Evolutionary conservation across 2,329 filamentous ascomycete species (phyloP).

Genomic region (Zopfia rhizophila): DNA sequence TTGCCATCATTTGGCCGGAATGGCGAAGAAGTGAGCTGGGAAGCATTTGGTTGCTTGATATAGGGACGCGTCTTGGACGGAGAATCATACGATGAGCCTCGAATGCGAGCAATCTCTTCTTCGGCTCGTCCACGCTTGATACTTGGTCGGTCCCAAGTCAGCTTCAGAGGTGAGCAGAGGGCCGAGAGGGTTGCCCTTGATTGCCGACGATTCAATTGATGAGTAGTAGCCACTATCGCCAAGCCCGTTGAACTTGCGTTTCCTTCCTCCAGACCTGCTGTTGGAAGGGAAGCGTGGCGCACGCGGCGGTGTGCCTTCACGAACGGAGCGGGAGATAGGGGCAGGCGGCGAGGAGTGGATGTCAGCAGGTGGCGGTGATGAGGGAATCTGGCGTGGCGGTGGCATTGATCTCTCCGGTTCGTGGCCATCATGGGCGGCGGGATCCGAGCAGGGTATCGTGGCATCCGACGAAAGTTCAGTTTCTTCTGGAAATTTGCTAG

Average conservation of each 20-base stretch:
- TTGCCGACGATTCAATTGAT: slow-evolving; percentile 89
- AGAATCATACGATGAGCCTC: slow-evolving; percentile 92
- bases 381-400: slow-evolving; percentile 63
- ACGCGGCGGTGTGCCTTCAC: slow-evolving; percentile 81
- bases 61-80: slow-evolving; percentile 76
- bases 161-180: slow-evolving; percentile 78
- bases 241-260: slow-evolving; percentile 81
- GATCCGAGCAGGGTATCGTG: slow-evolving; percentile 63
- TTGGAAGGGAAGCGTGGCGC: slow-evolving; percentile 69
- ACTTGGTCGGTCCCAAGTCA: slow-evolving; percentile 76
- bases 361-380: slow-evolving; percentile 74
- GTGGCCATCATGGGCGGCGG: slow-evolving; percentile 59
- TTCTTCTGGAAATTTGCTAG: slow-evolving; percentile 62
- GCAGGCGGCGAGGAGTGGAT: slow-evolving; percentile 96
- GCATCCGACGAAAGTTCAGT: slow-evolving; percentile 62
- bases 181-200: slow-evolving; percentile 73
- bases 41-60: slow-evolving; percentile 56
- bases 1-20: slow-evolving; percentile 48
- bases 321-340: slow-evolving; percentile 70
- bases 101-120: slow-evolving; percentile 92
- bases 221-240: slow-evolving; percentile 98
- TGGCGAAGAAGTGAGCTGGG: slow-evolving; percentile 54
- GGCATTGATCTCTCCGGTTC: slow-evolving; percentile 54
- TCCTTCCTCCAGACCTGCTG: slow-evolving; percentile 74
- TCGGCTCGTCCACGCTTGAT: slow-evolving; percentile 92